A percentile compares a stretch with the other conserved stretches of the same genome.
These are phyloP conservation scores for Sclerotinia sclerotiorum DNA, from an alignment of 2,329 filamentous ascomycete genomes.

Conservation along the genomic window DNA sequence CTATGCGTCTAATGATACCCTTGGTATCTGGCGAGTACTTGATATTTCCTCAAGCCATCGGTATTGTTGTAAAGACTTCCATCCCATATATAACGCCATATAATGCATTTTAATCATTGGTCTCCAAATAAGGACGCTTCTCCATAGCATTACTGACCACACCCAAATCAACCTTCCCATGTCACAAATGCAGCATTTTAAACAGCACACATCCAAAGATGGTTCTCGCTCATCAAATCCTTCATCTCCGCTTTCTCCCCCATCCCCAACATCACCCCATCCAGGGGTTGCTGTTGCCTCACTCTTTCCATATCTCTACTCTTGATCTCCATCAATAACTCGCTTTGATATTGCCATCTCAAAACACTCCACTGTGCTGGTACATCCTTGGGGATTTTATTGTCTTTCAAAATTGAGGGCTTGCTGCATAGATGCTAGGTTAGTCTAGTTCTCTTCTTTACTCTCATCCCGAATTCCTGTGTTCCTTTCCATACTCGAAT, in stretches of 20 bases:
- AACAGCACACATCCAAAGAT: slow-evolving; percentile 16
- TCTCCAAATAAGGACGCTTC: not conserved
- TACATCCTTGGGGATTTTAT: slow-evolving; percentile 20
- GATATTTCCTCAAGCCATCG: not conserved
- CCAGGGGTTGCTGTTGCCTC: not conserved
- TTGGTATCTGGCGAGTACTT: not conserved
- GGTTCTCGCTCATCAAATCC: not conserved
- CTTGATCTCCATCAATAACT: slow-evolving; percentile 20
- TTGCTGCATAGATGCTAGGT: not conserved
- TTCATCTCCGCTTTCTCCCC: not conserved
- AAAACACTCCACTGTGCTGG: slow-evolving; percentile 20
- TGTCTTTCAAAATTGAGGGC: slow-evolving; percentile 19
- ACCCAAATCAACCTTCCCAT: not conserved
- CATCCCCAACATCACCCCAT: not conserved
- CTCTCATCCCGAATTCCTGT: too few relatives aligned
- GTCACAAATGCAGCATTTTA: not conserved
- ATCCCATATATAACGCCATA: slow-evolving; percentile 1
- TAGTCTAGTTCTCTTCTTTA: not conserved
- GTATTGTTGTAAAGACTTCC: not conserved
- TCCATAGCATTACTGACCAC: not conserved
- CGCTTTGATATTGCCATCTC: slow-evolving; percentile 21
- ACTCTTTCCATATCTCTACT: not conserved
- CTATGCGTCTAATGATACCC: not conserved
- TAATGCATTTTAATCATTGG: not conserved
- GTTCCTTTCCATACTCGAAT: too few relatives aligned